These are phyloP conservation scores for Dipteronia sinensis DNA, from an alignment of 345 rosid genomes.

Conservation along the genomic window DNA sequence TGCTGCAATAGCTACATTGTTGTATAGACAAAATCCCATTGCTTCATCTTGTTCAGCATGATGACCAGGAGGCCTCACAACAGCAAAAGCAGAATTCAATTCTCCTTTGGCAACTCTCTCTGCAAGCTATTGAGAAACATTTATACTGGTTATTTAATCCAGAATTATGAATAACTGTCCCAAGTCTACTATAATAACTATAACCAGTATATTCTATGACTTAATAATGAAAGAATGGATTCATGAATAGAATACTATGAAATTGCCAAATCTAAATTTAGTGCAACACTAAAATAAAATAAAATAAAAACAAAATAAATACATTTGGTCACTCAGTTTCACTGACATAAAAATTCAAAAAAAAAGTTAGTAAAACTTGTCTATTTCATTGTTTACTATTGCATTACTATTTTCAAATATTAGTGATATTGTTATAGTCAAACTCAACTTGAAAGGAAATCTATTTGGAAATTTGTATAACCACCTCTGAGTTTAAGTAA, in stretches of 20 bases:
- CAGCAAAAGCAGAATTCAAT: conserved; percentile 75
- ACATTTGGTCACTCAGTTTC: background rate
- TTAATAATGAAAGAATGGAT: background rate
- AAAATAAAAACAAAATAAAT: background rate
- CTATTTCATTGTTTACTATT: background rate
- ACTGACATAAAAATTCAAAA: background rate
- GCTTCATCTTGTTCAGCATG: conserved; percentile 89
- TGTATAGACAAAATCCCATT: conserved; percentile 93
- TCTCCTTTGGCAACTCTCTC: conserved; percentile 87
- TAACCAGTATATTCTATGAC: background rate
- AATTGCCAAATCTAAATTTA: background rate
- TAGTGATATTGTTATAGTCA: background rate
- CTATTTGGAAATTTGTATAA: background rate
- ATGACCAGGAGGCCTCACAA: conserved; percentile 99
- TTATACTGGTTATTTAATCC: background rate
- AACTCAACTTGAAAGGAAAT: background rate
- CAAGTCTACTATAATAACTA: background rate
- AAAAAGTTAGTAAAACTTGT: background rate
- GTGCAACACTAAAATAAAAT: background rate
- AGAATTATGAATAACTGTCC: background rate
- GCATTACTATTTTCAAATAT: background rate
- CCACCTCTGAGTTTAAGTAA: background rate
- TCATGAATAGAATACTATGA: background rate
- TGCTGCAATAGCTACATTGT: conserved; percentile 91
- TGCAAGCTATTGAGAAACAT: conserved; percentile 45